Evolutionary conservation across 2,329 filamentous ascomycete species (phyloP).

Genomic region (Arthrobotrys megalospora): DNA sequence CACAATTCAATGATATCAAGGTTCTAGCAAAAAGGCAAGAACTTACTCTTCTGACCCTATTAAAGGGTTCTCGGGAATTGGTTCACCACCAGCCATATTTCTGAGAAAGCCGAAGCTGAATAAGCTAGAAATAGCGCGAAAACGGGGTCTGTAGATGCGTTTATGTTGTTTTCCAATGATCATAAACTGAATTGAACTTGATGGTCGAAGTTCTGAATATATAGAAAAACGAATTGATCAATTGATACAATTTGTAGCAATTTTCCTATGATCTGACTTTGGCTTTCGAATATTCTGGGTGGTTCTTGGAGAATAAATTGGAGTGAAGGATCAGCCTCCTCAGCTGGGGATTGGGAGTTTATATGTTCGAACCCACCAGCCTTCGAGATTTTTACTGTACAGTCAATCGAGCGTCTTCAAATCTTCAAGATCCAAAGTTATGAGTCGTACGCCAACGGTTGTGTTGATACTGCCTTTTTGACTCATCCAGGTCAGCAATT

Average conservation of each 20-base stretch:
- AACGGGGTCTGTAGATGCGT: conserved; percentile 1
- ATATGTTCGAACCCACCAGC: conserved; percentile 36
- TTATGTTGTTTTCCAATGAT: conserved; percentile 2
- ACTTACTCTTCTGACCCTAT: conserved; percentile 53
- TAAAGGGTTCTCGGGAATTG: conserved; percentile 56
- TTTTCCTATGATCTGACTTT: neutral
- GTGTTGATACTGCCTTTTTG: conserved; percentile 52
- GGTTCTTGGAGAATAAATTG: conserved; percentile 2
- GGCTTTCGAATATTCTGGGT: conserved; percentile 27
- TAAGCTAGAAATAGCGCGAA: conserved; percentile 32
- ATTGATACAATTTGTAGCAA: conserved; percentile 2
- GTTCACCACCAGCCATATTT: conserved; percentile 54
- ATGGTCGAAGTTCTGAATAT: neutral
- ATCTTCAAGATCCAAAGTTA: conserved; percentile 20
- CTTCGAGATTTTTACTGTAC: conserved; percentile 5
- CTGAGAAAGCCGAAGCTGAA: conserved; percentile 16
- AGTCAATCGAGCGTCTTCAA: conserved; percentile 9
- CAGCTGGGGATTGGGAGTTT: conserved; percentile 29
- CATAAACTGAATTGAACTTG: neutral
- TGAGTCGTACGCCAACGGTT: conserved; percentile 52
- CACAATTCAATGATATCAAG: neutral
- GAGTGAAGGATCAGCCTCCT: conserved; percentile 31
- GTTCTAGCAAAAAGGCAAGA: neutral
- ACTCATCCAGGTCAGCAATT: conserved; percentile 55
- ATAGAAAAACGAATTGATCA: conserved; percentile 15